Conservation (phyloP, 176 grass and related monocot genomes). For the Zea mays region DNA sequence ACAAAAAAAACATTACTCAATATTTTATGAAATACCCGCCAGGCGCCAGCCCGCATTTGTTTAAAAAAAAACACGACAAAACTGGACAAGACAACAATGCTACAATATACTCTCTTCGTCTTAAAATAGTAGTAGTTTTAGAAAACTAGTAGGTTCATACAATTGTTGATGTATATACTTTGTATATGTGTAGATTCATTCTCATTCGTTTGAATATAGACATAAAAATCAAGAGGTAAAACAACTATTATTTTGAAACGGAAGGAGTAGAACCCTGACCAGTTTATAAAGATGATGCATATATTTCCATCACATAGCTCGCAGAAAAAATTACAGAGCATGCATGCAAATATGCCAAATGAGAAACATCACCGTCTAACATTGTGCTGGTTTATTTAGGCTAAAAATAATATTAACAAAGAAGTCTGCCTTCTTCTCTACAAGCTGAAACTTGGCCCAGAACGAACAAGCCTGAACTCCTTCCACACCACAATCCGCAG, state of each 20-base stretch:
- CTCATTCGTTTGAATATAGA: not conserved
- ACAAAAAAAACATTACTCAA: too few species aligned
- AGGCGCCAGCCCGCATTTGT: not conserved
- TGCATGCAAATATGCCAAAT: slow-evolving; percentile 34
- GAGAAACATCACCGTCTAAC: not conserved
- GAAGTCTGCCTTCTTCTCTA: slow-evolving; percentile 26
- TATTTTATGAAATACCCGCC: not conserved
- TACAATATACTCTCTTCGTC: too few species aligned
- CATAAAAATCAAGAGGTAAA: too few species aligned
- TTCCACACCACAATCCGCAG: slow-evolving; percentile 1
- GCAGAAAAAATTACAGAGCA: slow-evolving; percentile 30
- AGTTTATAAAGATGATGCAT: not conserved
- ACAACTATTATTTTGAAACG: too few species aligned
- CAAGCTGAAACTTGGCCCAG: slow-evolving; percentile 2
- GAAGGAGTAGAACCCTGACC: not conserved
- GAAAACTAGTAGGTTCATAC: too few species aligned
- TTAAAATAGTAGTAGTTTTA: too few species aligned
- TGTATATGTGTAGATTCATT: too few species aligned
- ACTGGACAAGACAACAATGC: not conserved
- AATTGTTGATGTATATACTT: too few species aligned
- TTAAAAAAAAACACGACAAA: not conserved
- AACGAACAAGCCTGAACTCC: not conserved
- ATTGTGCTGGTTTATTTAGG: slow-evolving; percentile 36
- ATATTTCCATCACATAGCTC: slow-evolving; percentile 35
- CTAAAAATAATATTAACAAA: slow-evolving; percentile 41